Base-by-base conservation (phyloP, 2,329 filamentous ascomycete species). In the Epichloe sp. region DNA sequence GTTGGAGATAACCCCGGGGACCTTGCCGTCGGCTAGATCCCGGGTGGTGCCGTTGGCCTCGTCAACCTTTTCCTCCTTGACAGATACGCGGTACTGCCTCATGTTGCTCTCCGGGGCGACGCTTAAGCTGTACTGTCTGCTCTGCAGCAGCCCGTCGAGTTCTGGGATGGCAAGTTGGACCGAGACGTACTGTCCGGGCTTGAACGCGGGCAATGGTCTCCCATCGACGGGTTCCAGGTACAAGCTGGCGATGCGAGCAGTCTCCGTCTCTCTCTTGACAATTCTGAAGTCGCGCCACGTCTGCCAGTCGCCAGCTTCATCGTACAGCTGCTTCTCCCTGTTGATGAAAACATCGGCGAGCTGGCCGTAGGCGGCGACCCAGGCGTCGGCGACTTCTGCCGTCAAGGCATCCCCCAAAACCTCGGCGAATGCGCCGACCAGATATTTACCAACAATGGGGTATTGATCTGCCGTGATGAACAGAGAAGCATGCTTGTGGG, bases 401-500 rank as follows among this genome's bases (percentile, higher is more conserved):
- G 84, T 88, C 52, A 85, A 72, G 1, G 79, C 84, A 38, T 76
- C 75, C 1, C 85, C 85, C 0, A 90, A 74, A 0, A 89, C 79
- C 36, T 76, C 64, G 12, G 75, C 77, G 67, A 90, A 84, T 2
- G 85, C 82, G 47, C 73, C 76, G 17, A 90, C 71, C 1, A 90
- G 74, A 62, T 82, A 75, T 55, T 78, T 74, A 42, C 83, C 86
- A 2, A 90, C 85, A 35, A 88, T 76, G 49, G 72, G 67, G 63
- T 90, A 90, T 49, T 88, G 81, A 21, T 81, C 82, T 0, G 85
- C 74, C 56, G 72, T 69, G 60, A 90, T 77, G 61, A 78, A 79
- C n/a, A 90, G 73, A 1, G 79, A 84, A 23, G 76, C 83, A 61
- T 90, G 86, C 69, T 88, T 89, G 60, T 88, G 79, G 52, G 82